A percentile compares a stretch with the other conserved stretches of the same genome.
phyloP scores from a whole-genome alignment of 2,329 filamentous ascomycete species.

The Juglanconis sp. region DNA sequence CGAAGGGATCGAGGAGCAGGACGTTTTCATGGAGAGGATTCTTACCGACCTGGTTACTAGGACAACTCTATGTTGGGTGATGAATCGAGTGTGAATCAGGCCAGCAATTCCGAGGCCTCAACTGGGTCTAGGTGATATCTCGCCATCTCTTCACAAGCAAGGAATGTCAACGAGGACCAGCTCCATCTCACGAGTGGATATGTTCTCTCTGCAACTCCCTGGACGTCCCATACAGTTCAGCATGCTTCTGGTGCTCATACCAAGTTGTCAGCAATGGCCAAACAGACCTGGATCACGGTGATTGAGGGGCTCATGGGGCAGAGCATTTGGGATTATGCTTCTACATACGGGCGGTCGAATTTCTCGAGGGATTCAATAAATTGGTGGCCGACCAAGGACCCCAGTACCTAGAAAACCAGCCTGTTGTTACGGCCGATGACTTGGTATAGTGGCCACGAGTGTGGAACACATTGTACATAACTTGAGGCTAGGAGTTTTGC shows the following conservation, averaged over 20 bases:
- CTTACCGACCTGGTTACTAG: constrained; percentile 17
- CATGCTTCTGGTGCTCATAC: background rate
- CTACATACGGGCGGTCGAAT: background rate
- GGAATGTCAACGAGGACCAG: background rate
- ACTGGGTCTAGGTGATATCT: background rate
- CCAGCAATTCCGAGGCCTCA: background rate
- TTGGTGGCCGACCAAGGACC: background rate
- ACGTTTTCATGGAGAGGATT: constrained; percentile 16
- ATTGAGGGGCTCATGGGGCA: background rate
- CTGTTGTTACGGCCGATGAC: too few relatives aligned
- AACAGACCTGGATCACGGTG: background rate
- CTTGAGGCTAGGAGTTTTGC: background rate
- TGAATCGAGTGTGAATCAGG: background rate
- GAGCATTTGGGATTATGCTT: background rate
- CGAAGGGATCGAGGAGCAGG: constrained; percentile 12
- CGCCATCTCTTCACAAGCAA: background rate
- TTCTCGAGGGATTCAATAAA: background rate
- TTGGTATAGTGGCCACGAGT: too few relatives aligned
- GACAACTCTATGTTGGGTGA: background rate
- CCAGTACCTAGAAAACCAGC: too few relatives aligned
- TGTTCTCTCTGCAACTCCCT: background rate
- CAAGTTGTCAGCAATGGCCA: background rate
- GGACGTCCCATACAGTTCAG: background rate
- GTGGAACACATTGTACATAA: background rate
- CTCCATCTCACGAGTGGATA: background rate